Evolutionary conservation across 2,329 filamentous ascomycete genomes (phyloP), one percentile per base, ranked within the genome.

Genomic region (Aureobasidium mangrovei): DNA sequence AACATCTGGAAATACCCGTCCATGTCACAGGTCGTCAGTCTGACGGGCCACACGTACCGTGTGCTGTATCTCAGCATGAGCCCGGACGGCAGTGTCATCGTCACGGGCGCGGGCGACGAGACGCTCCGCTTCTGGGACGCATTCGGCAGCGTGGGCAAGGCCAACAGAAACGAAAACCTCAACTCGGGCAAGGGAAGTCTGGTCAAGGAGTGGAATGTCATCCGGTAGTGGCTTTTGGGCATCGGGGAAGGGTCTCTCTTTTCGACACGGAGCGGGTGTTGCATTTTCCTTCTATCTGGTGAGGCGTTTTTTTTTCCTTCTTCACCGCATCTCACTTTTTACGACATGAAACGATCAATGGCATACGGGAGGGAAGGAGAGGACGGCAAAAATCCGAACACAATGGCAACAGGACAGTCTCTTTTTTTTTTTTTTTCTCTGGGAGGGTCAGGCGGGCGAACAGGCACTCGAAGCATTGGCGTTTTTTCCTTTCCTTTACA

Each of bases 1-100:
- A 91, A 97, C 36, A 89, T 98, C 54, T 98, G 93, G 93, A 98
- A 98, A 67, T 98, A 98, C 66, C 93, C 93, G 1, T 91, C 86
- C 61, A 97, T 98, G 93, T 89, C 89, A 46, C 93, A 97, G 68
- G 90, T 98, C 7, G 91, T 89, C 39, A 95, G 88, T 61, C 76
- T 98, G 43, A 98, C 93, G 0, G 93, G 93, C 0, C 93, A 98
- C 69, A 98, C 93, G 1, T 97, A 94, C 70, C 86, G 93, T 65
- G 93, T 98, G 9, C 77, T 98, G 3, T 98, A 97, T 68, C 77
- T 98, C 51, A 91, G 91, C 32, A 97, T 97, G 90, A 96, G 91
- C 65, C 93, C 93, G 1, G 91, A 97, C 65, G 93, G 93, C 18
- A 83, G 91, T 62, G 87, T 89, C 2, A 88, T 98, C 24, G 93